Base-by-base conservation (phyloP, 176 grass and related monocot genomes). In the Musa acuminata region DNA sequence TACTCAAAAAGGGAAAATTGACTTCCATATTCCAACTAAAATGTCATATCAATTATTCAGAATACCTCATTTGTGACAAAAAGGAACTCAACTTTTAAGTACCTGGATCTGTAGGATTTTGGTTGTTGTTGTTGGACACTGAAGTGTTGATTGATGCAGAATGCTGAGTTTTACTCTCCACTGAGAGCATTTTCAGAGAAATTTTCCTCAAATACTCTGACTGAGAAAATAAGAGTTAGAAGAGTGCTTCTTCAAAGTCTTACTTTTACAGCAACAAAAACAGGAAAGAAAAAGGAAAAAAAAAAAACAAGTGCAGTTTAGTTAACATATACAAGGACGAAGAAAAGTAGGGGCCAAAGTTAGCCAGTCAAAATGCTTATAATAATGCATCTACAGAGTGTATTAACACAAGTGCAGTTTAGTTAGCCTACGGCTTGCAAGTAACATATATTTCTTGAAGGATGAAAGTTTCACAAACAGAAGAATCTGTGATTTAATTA, bases 131-230 rank as follows among this genome's bases (percentile, higher is more conserved):
- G n/a, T n/a, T n/a, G n/a, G n/a, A n/a, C 71, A 82, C 84, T 78
- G 83, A 75, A 78, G 73, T 11, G 11, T 48, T 13, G 13, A 79
- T 84, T 50, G 80, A 62, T 78, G 83, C n/a, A n/a, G n/a, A n/a
- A n/a, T n/a, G n/a, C n/a, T n/a, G n/a, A n/a, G n/a, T n/a, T n/a
- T n/a, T 93, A 67, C 83, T 86, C 83, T 92, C 93, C 90, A 93
- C 87, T 14, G 87, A 91, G 21, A 97, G 84, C 84, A 93, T 87
- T 86, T 97, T 91, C 49, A 93, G 55, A 88, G 90, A 97, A 85
- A 91, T 87, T 81, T 75, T 89, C 81, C 89, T 87, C 67, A 93
- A 75, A 88, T 98, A 98, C 91, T 93, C 94, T 78, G 86, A 73
- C 94, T 93, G 81, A 52, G 58, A 74, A 20, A 87, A 35, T 29